A percentile compares a stretch with the other conserved stretches of the same genome.
Evolutionary conservation across 345 rosid genomes (phyloP).

Genomic region (Eucalyptus tenuipes): DNA sequence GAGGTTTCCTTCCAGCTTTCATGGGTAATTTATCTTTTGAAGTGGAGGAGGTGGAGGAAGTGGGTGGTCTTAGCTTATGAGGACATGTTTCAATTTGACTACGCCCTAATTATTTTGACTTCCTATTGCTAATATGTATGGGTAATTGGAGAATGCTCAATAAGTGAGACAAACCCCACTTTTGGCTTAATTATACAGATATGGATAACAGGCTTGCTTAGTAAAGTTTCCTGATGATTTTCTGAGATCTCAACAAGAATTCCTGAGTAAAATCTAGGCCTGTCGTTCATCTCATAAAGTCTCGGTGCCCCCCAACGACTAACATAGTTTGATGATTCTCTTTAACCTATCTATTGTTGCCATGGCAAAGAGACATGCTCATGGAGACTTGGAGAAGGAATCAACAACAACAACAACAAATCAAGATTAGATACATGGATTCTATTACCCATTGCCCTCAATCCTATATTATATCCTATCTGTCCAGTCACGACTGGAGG

Average conservation of each 20-base stretch:
- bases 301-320: background rate
- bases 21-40: background rate
- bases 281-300: rapidly evolving
- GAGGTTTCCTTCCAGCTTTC: background rate
- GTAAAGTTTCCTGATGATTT: background rate
- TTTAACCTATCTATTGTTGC: background rate
- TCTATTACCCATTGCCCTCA: background rate
- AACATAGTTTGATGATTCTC: background rate
- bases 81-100: background rate
- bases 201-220: background rate
- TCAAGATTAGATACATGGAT: background rate
- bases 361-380: background rate
- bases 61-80: background rate
- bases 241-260: background rate
- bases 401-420: background rate
- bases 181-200: background rate
- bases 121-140: background rate
- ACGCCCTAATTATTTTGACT: background rate
- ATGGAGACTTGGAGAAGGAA: background rate
- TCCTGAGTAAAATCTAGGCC: background rate
- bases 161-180: background rate
- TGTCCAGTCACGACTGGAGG: background rate
- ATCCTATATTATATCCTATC: background rate
- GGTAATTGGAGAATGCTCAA: background rate
- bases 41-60: background rate